These are phyloP conservation scores for Alternaria triticimaculans DNA, from an alignment of 2,329 filamentous ascomycete genomes.

Conservation along the genomic window DNA sequence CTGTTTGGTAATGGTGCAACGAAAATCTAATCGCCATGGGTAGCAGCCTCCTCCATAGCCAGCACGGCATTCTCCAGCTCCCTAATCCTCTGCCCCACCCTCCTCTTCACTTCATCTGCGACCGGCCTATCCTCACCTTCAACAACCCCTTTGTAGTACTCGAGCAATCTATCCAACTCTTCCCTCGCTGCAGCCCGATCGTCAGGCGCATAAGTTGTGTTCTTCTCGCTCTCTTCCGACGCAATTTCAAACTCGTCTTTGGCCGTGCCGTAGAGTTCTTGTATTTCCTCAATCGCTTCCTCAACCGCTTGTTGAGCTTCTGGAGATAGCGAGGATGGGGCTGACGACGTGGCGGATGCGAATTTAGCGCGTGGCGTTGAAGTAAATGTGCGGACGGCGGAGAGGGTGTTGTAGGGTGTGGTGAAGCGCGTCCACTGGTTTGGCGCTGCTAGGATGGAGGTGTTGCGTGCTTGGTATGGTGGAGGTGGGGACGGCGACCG, in stretches of 20 bases:
- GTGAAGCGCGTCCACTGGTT: slow-evolving; percentile 45
- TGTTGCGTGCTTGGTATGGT: slow-evolving; percentile 34
- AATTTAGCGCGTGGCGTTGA: slow-evolving; percentile 11
- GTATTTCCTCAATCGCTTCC: slow-evolving; percentile 42
- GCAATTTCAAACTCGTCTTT: slow-evolving; percentile 59
- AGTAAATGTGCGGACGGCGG: slow-evolving; percentile 42
- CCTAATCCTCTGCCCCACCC: slow-evolving; percentile 59
- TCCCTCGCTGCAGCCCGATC: slow-evolving; percentile 61
- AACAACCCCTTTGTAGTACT: slow-evolving; percentile 54
- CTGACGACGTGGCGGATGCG: slow-evolving; percentile 7
- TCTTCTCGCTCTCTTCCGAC: slow-evolving; percentile 60
- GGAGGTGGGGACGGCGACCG: slow-evolving; percentile 34
- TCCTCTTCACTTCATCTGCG: slow-evolving; percentile 58
- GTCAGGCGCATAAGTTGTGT: slow-evolving; percentile 62
- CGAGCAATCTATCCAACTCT: slow-evolving; percentile 58
- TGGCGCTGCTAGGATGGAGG: slow-evolving; percentile 30
- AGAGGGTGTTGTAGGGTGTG: slow-evolving; percentile 36
- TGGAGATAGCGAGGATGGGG: slow-evolving; percentile 20
- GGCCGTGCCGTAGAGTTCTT: slow-evolving; percentile 48
- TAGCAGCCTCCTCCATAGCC: slow-evolving; percentile 59
- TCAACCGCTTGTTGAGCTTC: slow-evolving; percentile 35
- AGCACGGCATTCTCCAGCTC: slow-evolving; percentile 61
- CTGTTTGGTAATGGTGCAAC: background rate
- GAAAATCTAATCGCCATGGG: slow-evolving; percentile 53
- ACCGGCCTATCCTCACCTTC: slow-evolving; percentile 50